These are phyloP conservation scores for Lentithecium fluviatile DNA, from an alignment of 495 filamentous ascomycete genomes.

Conservation along the genomic window DNA sequence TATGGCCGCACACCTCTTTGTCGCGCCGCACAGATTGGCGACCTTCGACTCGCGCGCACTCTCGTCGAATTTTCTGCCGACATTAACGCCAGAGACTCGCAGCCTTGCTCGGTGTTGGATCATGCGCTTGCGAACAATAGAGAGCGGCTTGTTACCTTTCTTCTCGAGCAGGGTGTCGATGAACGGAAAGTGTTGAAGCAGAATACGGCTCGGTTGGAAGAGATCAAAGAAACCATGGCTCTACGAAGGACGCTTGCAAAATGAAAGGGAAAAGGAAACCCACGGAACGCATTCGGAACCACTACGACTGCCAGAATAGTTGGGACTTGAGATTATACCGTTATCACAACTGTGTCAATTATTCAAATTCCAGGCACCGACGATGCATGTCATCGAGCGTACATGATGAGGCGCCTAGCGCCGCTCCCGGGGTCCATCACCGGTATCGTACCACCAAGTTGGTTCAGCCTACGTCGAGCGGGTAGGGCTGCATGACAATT, in stretches of 20 bases:
- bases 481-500: no score
- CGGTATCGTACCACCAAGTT: background rate
- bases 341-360: background rate
- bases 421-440: background rate
- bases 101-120: constrained; percentile 12
- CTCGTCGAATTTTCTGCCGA: constrained; percentile 6
- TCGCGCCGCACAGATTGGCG: constrained; percentile 1
- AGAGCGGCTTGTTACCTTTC: constrained; percentile 1
- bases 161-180: constrained; percentile 7
- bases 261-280: background rate
- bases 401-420: background rate
- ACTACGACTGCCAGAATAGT: no score
- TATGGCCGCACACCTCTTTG: constrained; percentile 6
- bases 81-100: constrained; percentile 15
- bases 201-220: constrained; percentile 5
- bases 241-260: background rate
- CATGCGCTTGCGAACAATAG: constrained; percentile 6
- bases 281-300: no score
- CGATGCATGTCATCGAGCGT: background rate
- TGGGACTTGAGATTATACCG: background rate
- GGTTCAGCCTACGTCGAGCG: background rate
- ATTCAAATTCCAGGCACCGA: background rate
- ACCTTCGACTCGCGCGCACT: constrained; percentile 3
- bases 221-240: constrained; percentile 7
- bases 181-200: background rate